Conservation (phyloP, 768 basidiomycete genomes). For the Pulveroboletus sp. region DNA sequence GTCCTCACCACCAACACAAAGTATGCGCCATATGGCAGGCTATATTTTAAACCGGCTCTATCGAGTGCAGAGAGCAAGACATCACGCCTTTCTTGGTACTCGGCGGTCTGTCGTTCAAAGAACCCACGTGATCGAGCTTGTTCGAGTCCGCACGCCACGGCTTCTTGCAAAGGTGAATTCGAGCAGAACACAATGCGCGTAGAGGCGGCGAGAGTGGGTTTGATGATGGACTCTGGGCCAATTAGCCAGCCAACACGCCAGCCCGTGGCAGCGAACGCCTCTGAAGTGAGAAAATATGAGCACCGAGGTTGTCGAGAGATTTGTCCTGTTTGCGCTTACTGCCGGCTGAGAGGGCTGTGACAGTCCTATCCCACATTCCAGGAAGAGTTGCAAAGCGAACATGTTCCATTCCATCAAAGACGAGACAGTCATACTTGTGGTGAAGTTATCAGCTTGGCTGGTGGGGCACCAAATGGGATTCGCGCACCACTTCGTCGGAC, state of each 20-base stretch:
- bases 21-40: constrained; percentile 85
- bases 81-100: constrained; percentile 76
- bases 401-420: constrained; percentile 86
- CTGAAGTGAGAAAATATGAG: constrained; percentile 36
- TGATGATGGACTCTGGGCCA: constrained; percentile 76
- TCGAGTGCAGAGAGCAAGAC: constrained; percentile 82
- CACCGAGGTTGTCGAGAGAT: background rate
- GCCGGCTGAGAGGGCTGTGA: constrained; percentile 93
- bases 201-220: constrained; percentile 82
- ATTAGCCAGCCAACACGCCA: constrained; percentile 98
- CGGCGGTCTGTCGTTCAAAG: constrained; percentile 68
- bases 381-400: constrained; percentile 91
- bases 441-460: background rate
- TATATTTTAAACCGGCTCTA: constrained; percentile 76
- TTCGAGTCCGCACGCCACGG: constrained; percentile 85
- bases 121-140: constrained; percentile 65
- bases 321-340: constrained; percentile 46
- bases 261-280: constrained; percentile 94
- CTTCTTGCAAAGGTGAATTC: constrained; percentile 94
- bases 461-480: background rate
- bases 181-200: constrained; percentile 95
- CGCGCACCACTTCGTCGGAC: constrained; percentile 90
- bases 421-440: constrained; percentile 84
- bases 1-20: constrained; percentile 75
- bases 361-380: constrained; percentile 97